Evolutionary conservation across 2,329 filamentous ascomycete genomes (phyloP).

Genomic region (Aspergillus brunneoviolaceus): DNA sequence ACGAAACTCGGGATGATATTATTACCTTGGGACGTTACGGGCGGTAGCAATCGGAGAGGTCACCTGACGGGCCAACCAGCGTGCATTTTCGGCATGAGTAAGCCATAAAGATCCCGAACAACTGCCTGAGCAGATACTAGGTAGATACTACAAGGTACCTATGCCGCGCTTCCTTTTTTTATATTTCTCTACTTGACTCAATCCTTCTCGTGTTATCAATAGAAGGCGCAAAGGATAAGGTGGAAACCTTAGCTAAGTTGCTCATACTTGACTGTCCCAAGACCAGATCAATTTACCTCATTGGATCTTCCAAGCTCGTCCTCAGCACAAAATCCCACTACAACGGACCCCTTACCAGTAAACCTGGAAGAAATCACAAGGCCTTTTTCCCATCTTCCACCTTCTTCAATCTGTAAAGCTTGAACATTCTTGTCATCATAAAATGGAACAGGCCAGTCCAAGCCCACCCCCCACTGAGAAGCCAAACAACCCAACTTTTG

Average conservation of each 20-base stretch:
- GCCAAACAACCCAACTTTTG: constrained; percentile 53
- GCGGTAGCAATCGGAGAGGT: constrained; percentile 24
- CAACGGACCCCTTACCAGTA: too few species aligned
- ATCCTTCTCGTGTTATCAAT: too few species aligned
- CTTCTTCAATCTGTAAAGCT: constrained; percentile 48
- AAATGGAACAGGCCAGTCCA: constrained; percentile 40
- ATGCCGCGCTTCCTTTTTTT: too few species aligned
- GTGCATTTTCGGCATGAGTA: constrained; percentile 28
- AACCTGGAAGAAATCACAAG: neutral
- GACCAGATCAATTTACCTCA: too few species aligned
- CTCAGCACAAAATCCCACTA: too few species aligned
- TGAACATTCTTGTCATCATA: constrained; percentile 53
- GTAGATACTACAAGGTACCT: too few species aligned
- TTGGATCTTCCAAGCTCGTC: too few species aligned
- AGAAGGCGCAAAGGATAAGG: too few species aligned
- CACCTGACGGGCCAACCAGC: constrained; percentile 31
- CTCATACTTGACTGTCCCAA: too few species aligned
- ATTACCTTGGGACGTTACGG: constrained; percentile 22
- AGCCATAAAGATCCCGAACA: constrained; percentile 23
- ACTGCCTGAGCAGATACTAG: too few species aligned
- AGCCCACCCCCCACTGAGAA: constrained; percentile 50
- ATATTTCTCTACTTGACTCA: too few species aligned
- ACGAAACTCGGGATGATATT: constrained; percentile 31
- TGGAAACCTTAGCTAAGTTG: too few species aligned
- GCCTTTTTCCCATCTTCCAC: constrained; percentile 12